Evolutionary conservation across 169 alveolate genomes (phyloP), one percentile per base, ranked within the genome.

Genomic region (Eimeria necatrix): DNA sequence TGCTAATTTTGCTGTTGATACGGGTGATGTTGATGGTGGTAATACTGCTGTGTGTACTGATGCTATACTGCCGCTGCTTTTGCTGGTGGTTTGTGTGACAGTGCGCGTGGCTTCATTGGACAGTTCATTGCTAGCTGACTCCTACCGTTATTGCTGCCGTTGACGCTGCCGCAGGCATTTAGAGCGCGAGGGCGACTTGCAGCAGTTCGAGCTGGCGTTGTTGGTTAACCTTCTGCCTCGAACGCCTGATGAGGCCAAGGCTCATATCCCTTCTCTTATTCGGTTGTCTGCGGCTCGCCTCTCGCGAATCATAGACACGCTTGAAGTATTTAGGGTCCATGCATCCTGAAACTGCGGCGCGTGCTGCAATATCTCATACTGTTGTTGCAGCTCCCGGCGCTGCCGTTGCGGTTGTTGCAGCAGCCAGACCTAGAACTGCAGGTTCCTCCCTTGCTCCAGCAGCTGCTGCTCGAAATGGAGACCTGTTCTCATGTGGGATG

Each of bases 201-300:
- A 98, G 86, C 98, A 97, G 95, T 98, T 96, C 93, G 99, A 98
- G 93, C 97, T 97, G 95, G 98, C 99, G 71, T 95, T 97, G 95
- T 64, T 98, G 93, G 99, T 98, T 18, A 97, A 98, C 81, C 95
- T 98, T 32, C 94, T 98, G 24, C 99, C 99, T 32, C 97, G 97
- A 81, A 96, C 99, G 4, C 97, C 96, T 3, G 98, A 97, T 81
- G 99, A 98, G 76, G 98, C 99, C n/a, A 97, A 96, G 96, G 97
- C 96, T 46, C 96, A 94, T 56, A 96, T 96, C 59, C 97, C 97
- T n/a, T 94, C 97, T 5, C 94, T 96, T 32, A 94, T 87, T 81
- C 96, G 97, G 10, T 71, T 96, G 60, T 88, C 95, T 32, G 93
- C 91, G 4, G 96, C 94, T 46, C 96, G 96, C 26, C 89, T 96